phyloP scores from a whole-genome alignment of 2,329 filamentous ascomycete species.

The Pyrenophora tritici-repentis region DNA sequence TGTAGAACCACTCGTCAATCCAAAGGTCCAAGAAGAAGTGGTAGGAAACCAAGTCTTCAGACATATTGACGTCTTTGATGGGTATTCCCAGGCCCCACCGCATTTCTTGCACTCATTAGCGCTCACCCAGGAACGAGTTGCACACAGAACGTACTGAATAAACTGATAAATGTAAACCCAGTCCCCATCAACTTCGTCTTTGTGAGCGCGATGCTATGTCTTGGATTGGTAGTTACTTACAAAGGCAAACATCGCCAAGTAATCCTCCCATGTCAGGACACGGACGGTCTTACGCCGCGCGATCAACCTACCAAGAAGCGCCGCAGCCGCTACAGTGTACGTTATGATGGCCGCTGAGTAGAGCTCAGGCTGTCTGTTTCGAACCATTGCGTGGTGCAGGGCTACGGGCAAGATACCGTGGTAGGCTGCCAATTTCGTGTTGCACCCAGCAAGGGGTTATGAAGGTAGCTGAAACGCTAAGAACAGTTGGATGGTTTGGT shows the following conservation, averaged over 20 bases:
- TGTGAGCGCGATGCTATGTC: slow-evolving; percentile 6
- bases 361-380: slow-evolving; percentile 25
- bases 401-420: not conserved
- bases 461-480: not conserved
- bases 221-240: slow-evolving; percentile 14
- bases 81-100: slow-evolving; percentile 30
- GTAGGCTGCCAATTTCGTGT: too few relatives aligned
- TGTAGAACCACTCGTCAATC: slow-evolving; percentile 33
- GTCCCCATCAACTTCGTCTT: slow-evolving; percentile 16
- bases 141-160: slow-evolving; percentile 22
- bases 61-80: slow-evolving; percentile 19
- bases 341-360: slow-evolving; percentile 25
- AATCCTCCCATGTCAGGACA: slow-evolving; percentile 29
- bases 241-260: slow-evolving; percentile 27
- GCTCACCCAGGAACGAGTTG: not conserved
- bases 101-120: slow-evolving; percentile 23
- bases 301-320: slow-evolving; percentile 22
- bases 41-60: slow-evolving; percentile 17
- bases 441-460: not conserved
- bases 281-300: slow-evolving; percentile 19
- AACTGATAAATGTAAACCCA: slow-evolving; percentile 28
- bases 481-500: too few relatives aligned
- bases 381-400: slow-evolving; percentile 11
- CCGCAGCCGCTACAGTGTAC: slow-evolving; percentile 26
- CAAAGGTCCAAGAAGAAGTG: slow-evolving; percentile 30